Evolutionary conservation across 371 early-diverging fungal species (phyloP), one percentile per base, ranked within the genome.

Genomic region (Mycotypha africana): DNA sequence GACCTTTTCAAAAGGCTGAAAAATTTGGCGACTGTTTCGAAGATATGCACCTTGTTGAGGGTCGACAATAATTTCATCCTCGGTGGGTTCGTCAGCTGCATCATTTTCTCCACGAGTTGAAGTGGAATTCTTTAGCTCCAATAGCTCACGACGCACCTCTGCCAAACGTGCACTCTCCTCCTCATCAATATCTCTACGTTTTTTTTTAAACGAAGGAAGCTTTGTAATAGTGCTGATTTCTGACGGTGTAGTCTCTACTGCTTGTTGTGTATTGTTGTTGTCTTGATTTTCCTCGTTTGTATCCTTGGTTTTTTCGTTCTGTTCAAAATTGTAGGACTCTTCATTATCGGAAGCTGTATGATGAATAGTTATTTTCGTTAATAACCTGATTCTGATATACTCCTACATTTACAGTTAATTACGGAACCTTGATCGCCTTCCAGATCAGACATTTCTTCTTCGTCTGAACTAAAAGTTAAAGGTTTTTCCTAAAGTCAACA

Each of bases 361-460:
- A n/a, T n/a, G n/a, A n/a, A n/a, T n/a, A n/a, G n/a, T n/a, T n/a
- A n/a, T n/a, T n/a, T n/a, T n/a, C n/a, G n/a, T n/a, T n/a, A n/a
- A n/a, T n/a, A 17, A 28, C 28, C 28, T 28, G 5, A 22, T 45
- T 56, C n/a, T n/a, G n/a, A n/a, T n/a, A n/a, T n/a, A n/a, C n/a
- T n/a, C n/a, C n/a, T n/a, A n/a, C n/a, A n/a, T n/a, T n/a, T n/a
- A n/a, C n/a, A n/a, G n/a, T n/a, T n/a, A n/a, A n/a, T n/a, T n/a
- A n/a, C n/a, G n/a, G n/a, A n/a, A 65, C 69, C 61, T 59, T 61
- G 64, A 43, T 68, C 69, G 23, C 59, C 69, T 30, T 70, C 71
- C 47, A 70, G 67, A 57, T 70, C 71, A 45, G 65, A 65, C 48
- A 70, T 53, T 44, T 52, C 55, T 20, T 53, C 60, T 23, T 53